Evolutionary conservation across 202 grass and related monocot genomes (phyloP).

Genomic region (Setaria italica): DNA sequence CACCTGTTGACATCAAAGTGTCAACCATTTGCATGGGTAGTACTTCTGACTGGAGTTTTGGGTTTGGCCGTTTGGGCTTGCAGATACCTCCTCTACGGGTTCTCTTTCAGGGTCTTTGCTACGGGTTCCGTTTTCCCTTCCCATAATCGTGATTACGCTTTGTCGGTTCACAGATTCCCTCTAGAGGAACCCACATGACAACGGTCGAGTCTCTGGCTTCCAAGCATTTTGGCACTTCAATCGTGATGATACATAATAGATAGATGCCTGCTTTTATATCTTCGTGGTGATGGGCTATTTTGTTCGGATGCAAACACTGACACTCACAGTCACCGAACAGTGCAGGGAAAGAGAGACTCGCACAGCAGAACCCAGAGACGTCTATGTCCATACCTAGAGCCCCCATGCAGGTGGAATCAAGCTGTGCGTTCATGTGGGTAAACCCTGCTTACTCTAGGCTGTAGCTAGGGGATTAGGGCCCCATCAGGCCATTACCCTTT

Average conservation of each 20-base stretch:
- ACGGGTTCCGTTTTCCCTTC: not conserved
- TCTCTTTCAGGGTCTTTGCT: not conserved
- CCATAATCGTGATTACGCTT: not conserved
- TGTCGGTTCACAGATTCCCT: constrained; percentile 15
- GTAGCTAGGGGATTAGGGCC: not conserved
- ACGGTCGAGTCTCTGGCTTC: constrained; percentile 46
- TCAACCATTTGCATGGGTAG: not conserved
- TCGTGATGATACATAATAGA: not conserved
- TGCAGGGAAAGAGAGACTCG: too few species aligned
- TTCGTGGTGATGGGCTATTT: not conserved
- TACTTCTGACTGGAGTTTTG: not conserved
- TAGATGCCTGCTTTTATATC: not conserved
- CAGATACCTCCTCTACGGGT: not conserved
- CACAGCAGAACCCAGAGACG: not conserved
- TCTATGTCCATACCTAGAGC: not conserved
- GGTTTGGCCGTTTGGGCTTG: not conserved
- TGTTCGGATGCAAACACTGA: not conserved
- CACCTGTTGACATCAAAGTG: not conserved
- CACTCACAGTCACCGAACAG: not conserved
- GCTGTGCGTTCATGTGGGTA: not conserved
- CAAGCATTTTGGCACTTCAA: constrained; percentile 9
- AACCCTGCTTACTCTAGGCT: not conserved
- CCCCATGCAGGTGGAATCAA: too few species aligned
- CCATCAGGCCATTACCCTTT: not conserved
- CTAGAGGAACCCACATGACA: not conserved